Evolutionary conservation across 2,329 filamentous ascomycete genomes (phyloP).

Genomic region (Ascochyta rabiei): DNA sequence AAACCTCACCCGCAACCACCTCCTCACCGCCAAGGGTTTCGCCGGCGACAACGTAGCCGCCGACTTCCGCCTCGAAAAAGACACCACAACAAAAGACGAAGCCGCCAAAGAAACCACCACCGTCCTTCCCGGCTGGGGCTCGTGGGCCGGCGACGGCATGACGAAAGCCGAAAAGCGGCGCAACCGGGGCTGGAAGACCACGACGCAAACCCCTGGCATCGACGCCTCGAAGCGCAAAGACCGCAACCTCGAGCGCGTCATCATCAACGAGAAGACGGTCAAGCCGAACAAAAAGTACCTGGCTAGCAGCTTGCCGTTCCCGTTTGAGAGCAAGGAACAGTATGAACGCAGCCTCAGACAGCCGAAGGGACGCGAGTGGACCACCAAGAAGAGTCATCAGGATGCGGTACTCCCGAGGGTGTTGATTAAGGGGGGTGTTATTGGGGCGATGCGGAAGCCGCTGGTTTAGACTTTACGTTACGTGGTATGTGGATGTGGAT

Average conservation of each 20-base stretch:
- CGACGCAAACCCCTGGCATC: constrained; percentile 71
- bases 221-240: constrained; percentile 81
- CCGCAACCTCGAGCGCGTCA: constrained; percentile 79
- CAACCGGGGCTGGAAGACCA: constrained; percentile 59
- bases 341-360: constrained; percentile 88
- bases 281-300: constrained; percentile 94
- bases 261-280: constrained; percentile 87
- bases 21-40: constrained; percentile 82
- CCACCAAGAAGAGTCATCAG: constrained; percentile 95
- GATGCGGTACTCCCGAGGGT: constrained; percentile 86
- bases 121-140: constrained; percentile 92
- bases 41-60: constrained; percentile 82
- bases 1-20: constrained; percentile 58
- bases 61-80: constrained; percentile 83
- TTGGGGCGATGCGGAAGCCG: constrained; percentile 86
- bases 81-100: constrained; percentile 71
- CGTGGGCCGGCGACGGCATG: constrained; percentile 85
- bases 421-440: constrained; percentile 91
- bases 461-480: constrained; percentile 43
- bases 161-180: constrained; percentile 69
- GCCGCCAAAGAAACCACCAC: constrained; percentile 82
- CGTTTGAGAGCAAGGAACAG: constrained; percentile 85
- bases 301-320: constrained; percentile 81
- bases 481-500: not conserved
- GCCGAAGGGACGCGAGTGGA: constrained; percentile 92